A percentile compares a stretch with the other conserved stretches of the same genome.
Conservation (phyloP, 1,139 yeast genomes). For the Hanseniaspora sp. region DNA sequence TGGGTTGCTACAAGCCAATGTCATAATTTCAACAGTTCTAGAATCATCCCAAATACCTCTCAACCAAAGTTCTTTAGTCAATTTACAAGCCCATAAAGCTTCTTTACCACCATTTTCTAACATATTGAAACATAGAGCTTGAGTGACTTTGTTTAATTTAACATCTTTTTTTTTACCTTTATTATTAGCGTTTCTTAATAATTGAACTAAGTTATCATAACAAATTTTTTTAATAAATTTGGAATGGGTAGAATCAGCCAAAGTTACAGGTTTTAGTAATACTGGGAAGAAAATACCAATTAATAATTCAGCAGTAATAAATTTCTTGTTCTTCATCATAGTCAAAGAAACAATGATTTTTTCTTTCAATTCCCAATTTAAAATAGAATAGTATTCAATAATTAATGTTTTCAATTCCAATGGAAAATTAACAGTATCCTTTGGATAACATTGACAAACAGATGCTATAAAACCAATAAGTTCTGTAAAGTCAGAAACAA, state of each 20-base stretch:
- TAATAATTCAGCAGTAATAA: constrained; percentile 67
- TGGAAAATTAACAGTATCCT: constrained; percentile 77
- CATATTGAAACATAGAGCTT: constrained; percentile 77
- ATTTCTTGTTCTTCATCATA: constrained; percentile 77
- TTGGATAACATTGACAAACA: constrained; percentile 79
- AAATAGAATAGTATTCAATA: constrained; percentile 62
- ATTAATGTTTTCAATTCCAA: constrained; percentile 61
- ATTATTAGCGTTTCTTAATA: constrained; percentile 71
- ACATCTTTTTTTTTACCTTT: constrained; percentile 63
- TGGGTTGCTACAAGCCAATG: constrained; percentile 67
- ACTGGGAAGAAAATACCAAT: constrained; percentile 84
- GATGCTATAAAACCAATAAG: constrained; percentile 84
- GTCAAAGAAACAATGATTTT: constrained; percentile 82
- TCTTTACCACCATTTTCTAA: constrained; percentile 67
- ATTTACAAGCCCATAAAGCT: constrained; percentile 87
- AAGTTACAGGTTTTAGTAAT: constrained; percentile 29
- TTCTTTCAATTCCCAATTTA: constrained; percentile 78
- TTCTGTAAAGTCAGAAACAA: constrained; percentile 66
- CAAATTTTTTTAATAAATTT: constrained; percentile 75
- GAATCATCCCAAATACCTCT: constrained; percentile 97
- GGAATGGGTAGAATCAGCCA: constrained; percentile 47
- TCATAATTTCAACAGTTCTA: constrained; percentile 90
- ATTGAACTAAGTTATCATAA: constrained; percentile 62
- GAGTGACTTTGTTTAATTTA: constrained; percentile 76
- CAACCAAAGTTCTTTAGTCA: constrained; percentile 93